A percentile compares a stretch with the other conserved stretches of the same genome.
phyloP scores from a whole-genome alignment of 2,329 filamentous ascomycete species.

The Pezicula neosporulosa region DNA sequence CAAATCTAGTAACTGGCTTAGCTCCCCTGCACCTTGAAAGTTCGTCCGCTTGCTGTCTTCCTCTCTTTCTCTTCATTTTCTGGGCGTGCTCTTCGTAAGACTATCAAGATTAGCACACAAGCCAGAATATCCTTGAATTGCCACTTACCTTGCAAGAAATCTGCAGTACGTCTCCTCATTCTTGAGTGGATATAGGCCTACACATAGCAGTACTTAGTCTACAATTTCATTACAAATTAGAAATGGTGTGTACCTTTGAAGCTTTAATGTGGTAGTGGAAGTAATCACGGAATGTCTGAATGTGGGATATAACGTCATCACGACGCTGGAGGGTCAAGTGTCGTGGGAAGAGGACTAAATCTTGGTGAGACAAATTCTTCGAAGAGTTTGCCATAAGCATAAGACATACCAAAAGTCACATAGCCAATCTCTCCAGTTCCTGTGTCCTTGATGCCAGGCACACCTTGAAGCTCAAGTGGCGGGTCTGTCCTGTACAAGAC shows the following conservation, averaged over 20 bases:
- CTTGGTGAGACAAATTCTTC: slow-evolving; percentile 6
- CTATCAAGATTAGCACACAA: slow-evolving; percentile 47
- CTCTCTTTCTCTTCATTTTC: slow-evolving; percentile 96
- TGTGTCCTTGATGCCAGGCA: slow-evolving; percentile 75
- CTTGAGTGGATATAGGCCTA: slow-evolving; percentile 95
- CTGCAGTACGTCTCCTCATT: slow-evolving; percentile 95
- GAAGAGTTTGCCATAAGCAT: slow-evolving; percentile 13
- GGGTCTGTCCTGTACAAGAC: slow-evolving; percentile 95
- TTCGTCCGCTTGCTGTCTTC: slow-evolving; percentile 95
- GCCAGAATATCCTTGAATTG: background rate
- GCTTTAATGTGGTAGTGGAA: slow-evolving; percentile 99
- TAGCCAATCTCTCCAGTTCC: slow-evolving; percentile 89
- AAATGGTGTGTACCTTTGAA: slow-evolving; percentile 62
- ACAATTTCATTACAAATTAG: slow-evolving; percentile 6
- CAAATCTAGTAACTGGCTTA: slow-evolving; percentile 6
- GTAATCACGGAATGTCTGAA: slow-evolving; percentile 99
- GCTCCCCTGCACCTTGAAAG: slow-evolving; percentile 57
- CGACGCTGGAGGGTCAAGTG: slow-evolving; percentile 89
- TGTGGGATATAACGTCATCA: slow-evolving; percentile 95
- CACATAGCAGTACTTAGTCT: slow-evolving; percentile 2
- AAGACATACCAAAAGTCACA: slow-evolving; percentile 81
- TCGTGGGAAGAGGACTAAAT: slow-evolving; percentile 84
- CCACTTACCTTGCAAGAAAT: slow-evolving; percentile 90
- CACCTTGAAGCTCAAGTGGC: slow-evolving; percentile 82
- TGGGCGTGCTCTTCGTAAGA: slow-evolving; percentile 91